Conservation (phyloP, 306 rosid genomes). For the Acacia acuminata region DNA sequence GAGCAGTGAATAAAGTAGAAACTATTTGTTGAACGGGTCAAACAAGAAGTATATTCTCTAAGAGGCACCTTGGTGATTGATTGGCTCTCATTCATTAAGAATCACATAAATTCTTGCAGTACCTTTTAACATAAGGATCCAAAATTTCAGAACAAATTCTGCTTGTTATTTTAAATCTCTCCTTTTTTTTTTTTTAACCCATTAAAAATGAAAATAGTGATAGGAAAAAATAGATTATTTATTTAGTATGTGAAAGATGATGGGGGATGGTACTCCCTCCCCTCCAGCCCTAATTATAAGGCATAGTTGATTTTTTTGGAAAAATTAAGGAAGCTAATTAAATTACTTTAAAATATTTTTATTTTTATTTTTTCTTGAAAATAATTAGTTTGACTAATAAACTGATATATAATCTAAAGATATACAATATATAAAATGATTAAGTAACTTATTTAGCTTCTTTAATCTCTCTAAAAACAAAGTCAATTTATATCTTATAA, state of each 20-base stretch:
- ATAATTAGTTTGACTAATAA: no score
- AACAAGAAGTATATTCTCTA: neutral
- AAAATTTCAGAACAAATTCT: conserved; percentile 2
- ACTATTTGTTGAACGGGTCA: conserved; percentile 26
- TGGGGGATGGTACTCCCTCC: no score
- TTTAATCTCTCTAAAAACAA: no score
- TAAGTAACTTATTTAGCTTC: no score
- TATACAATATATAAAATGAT: no score
- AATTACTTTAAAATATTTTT: no score
- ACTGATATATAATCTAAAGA: no score
- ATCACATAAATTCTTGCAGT: conserved; percentile 28
- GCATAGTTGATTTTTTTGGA: no score
- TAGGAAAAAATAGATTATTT: neutral
- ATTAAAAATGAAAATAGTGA: neutral
- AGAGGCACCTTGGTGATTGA: conserved; percentile 25
- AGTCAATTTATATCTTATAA: no score
- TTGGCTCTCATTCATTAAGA: conserved; percentile 35
- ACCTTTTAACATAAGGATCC: neutral
- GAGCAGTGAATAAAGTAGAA: neutral
- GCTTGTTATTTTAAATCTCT: neutral
- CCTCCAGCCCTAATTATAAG: no score
- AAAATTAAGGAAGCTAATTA: no score
- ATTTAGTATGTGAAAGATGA: neutral
- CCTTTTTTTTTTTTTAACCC: neutral
- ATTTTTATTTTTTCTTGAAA: no score